Conservation (phyloP, 2,329 filamentous ascomycete species). For the Fusarium brachygibbosum region DNA sequence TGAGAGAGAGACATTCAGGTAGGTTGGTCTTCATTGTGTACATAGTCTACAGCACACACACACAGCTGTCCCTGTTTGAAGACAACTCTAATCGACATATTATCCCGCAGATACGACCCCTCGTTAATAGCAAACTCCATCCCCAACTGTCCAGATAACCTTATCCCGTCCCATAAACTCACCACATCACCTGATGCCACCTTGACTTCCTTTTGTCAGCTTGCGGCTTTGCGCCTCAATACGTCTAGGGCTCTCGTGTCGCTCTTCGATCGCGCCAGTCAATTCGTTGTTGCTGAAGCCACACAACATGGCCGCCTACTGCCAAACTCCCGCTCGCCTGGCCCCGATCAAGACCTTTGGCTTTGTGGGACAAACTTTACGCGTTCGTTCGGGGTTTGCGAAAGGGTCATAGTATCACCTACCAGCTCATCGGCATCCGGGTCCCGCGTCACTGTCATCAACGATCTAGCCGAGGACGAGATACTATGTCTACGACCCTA, state of each 20-base stretch:
- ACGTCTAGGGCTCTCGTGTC: not conserved
- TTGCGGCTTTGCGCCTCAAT: not conserved
- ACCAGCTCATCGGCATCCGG: accelerated
- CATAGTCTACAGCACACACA: no score
- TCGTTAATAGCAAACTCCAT: not conserved
- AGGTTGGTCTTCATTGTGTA: not conserved
- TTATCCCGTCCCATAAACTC: not conserved
- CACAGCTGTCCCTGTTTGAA: no score
- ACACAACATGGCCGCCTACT: not conserved
- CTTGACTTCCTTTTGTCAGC: not conserved
- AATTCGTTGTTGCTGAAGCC: constrained; percentile 9
- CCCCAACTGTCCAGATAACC: not conserved
- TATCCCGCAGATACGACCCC: not conserved
- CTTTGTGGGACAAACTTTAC: not conserved
- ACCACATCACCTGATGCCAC: not conserved
- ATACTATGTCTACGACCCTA: not conserved
- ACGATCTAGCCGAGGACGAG: not conserved
- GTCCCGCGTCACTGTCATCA: not conserved
- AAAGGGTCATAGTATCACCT: not conserved
- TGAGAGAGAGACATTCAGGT: constrained; percentile 10
- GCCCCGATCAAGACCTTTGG: not conserved
- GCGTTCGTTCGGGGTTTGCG: constrained; percentile 12
- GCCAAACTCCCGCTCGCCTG: not conserved
- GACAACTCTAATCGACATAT: not conserved
- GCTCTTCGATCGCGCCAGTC: not conserved